Conservation (phyloP, 2,329 filamentous ascomycete genomes). For the Fonsecaea pedrosoi region DNA sequence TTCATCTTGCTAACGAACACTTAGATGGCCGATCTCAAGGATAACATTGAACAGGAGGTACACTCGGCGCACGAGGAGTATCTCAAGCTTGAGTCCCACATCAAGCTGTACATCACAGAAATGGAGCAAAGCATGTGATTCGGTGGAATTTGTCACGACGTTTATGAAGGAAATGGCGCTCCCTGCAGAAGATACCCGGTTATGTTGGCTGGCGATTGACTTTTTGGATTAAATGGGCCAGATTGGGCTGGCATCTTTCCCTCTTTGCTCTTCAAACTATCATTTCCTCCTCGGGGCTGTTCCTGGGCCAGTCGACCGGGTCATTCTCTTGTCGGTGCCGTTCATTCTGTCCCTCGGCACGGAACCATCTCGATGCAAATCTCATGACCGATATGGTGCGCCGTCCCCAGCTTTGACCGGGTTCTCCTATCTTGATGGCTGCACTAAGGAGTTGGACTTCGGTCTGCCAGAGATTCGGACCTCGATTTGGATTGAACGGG, state of each 20-base stretch:
- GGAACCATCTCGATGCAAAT: slow-evolving; percentile 71
- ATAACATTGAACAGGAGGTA: slow-evolving; percentile 95
- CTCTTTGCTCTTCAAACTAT: slow-evolving; percentile 22
- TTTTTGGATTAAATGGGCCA: slow-evolving; percentile 15
- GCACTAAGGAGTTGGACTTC: slow-evolving; percentile 68
- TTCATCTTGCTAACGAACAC: slow-evolving; percentile 37
- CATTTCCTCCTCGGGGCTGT: slow-evolving; percentile 26
- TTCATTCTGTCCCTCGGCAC: slow-evolving; percentile 54
- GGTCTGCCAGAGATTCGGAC: slow-evolving; percentile 54
- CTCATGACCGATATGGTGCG: slow-evolving; percentile 64
- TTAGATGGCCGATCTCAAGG: slow-evolving; percentile 96
- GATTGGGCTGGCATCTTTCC: slow-evolving; percentile 8
- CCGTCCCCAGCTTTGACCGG: slow-evolving; percentile 64
- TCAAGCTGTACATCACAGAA: slow-evolving; percentile 96
- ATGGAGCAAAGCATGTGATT: slow-evolving; percentile 84
- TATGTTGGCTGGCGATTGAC: slow-evolving; percentile 10
- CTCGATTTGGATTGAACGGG: slow-evolving; percentile 43
- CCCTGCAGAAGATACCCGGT: slow-evolving; percentile 49
- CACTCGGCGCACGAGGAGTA: slow-evolving; percentile 91
- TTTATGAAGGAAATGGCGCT: slow-evolving; percentile 26
- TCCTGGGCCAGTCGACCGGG: not conserved
- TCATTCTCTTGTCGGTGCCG: not conserved
- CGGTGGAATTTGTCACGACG: slow-evolving; percentile 22
- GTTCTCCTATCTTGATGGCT: slow-evolving; percentile 55
- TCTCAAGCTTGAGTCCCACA: slow-evolving; percentile 95